Evolutionary conservation across 768 basidiomycete genomes (phyloP), one percentile per base, ranked within the genome.

Genomic region (Tulasnella sp.): DNA sequence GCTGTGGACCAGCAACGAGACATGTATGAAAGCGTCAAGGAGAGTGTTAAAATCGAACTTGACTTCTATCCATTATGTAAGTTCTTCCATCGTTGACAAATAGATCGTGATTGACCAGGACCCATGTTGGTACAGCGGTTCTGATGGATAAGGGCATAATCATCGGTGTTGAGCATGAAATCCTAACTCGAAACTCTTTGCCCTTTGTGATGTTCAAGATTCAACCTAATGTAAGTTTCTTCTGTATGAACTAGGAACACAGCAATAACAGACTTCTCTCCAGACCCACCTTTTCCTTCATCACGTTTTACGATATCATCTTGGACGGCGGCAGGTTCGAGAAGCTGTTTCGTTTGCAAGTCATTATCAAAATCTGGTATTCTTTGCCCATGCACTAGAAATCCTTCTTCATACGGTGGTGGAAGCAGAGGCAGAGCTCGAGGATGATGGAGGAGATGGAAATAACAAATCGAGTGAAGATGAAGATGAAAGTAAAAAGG

Each of bases 131-230:
- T 40, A 29, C 59, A 98, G 93, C 93, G 52, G 90, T 91, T 5
- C 74, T 99, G 22, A 98, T 98, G 91, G 92, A 96, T 65, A 99
- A 96, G 62, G 93, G 92, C 1, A 95, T 99, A 58, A 90, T 99
- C 57, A 91, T 96, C 58, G 93, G 93, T 6, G 87, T 84, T 24
- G 92, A 96, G 57, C 78, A 91, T 52, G 93, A 99, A 64, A 76
- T 78, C 2, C 81, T 78, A 2, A 72, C 81, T 13, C 74, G 86
- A 47, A 67, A 72, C 22, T 84, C 81, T 51, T 68, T 96, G 7
- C 78, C 90, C 1, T 95, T 95, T 62, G 81, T 83, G 12, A 81
- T 92, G 69, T 96, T 93, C 67, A 76, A 90, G 45, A 84, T 93
- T 65, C 76, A 83, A 16, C 95, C 90, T 0, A 89, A 83, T 58